Base-by-base conservation (phyloP, 2,329 filamentous ascomycete species). In the Clonostachys chloroleuca region DNA sequence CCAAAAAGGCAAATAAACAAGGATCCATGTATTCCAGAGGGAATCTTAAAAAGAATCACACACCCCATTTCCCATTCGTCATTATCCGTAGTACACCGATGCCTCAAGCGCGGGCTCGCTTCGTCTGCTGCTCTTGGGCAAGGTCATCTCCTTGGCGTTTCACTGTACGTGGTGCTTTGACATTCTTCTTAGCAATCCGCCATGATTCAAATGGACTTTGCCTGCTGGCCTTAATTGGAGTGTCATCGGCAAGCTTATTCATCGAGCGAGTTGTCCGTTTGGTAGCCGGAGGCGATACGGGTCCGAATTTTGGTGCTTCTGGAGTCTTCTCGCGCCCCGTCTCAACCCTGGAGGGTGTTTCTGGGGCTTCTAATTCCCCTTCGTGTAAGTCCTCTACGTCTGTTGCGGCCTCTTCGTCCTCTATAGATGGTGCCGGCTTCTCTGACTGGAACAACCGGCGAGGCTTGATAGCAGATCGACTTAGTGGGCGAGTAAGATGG, bases 211-310 rank as follows among this genome's bases (percentile, higher is more conserved):
- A 30, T 30, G 24, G 24, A 30, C 24, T 30, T 10, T 10, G 9
- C 61, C 49, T 54, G 49, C 54, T 50, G 49, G 30, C 34, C 54
- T 70, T 76, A 52, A 69, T 56, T 1, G 76, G 70, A 9, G 71
- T 52, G 12, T 68, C 67, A 5, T 68, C 66, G 33, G 60, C 54
- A 47, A 76, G 69, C 67, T 77, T 80, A 58, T 75, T 74, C 42
- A 69, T 59, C 12, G 75, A 74, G 43, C 84, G 78, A 13, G 81
- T 86, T 13, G 77, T 70, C 54, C 84, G 77, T 46, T 69, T 72
- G 5, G 82, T 85, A 35, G 78, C 76, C 7, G 85, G 83, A 16
- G 85, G 84, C 5, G 84, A 82, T 4, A 73, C 73, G 1, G 81
- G 81, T 5, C 73, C 74, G 52, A 77, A 80, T 52, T 71, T 73